A percentile compares a stretch with the other conserved stretches of the same genome.
Evolutionary conservation across 2,329 filamentous ascomycete species (phyloP).

Genomic region (Clathrospora elynae): DNA sequence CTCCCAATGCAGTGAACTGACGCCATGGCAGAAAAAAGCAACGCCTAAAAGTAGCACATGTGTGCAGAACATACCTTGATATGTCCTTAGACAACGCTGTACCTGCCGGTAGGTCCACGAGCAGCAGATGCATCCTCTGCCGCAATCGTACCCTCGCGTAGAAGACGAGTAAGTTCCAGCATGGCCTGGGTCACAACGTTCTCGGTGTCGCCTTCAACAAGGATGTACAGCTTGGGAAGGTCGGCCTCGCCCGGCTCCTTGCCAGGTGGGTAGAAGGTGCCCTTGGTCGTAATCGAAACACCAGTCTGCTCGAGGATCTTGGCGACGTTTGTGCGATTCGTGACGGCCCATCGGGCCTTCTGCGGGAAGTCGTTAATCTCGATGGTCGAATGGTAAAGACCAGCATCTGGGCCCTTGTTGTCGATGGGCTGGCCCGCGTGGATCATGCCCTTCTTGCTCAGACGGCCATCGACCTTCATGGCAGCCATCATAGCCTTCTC

Average conservation of each 20-base stretch:
- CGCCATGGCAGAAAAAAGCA: conserved; percentile 8
- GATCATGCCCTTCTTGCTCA: conserved; percentile 87
- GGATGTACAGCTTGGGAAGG: conserved; percentile 93
- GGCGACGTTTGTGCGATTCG: conserved; percentile 95
- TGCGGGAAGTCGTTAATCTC: conserved; percentile 99
- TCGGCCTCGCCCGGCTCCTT: conserved; percentile 75
- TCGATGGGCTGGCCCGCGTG: conserved; percentile 93
- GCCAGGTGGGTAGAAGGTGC: conserved; percentile 81
- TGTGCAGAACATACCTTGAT: neutral
- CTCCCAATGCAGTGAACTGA: conserved; percentile 10
- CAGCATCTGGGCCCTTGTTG: conserved; percentile 97
- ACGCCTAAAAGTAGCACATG: neutral
- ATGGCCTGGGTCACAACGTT: conserved; percentile 88
- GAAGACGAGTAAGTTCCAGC: conserved; percentile 81
- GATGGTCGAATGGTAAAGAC: conserved; percentile 92
- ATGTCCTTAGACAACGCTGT: conserved; percentile 65
- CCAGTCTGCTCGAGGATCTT: conserved; percentile 96
- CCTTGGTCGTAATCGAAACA: conserved; percentile 96
- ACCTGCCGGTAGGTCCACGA: conserved; percentile 78
- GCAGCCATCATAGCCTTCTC: conserved; percentile 91
- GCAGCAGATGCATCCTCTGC: conserved; percentile 80
- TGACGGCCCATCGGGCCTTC: conserved; percentile 97
- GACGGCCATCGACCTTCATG: conserved; percentile 84
- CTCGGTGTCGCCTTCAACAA: conserved; percentile 97
- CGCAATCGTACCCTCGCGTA: conserved; percentile 89